Evolutionary conservation across 768 basidiomycete species (phyloP).

Genomic region (Infundibulicybe gibba): DNA sequence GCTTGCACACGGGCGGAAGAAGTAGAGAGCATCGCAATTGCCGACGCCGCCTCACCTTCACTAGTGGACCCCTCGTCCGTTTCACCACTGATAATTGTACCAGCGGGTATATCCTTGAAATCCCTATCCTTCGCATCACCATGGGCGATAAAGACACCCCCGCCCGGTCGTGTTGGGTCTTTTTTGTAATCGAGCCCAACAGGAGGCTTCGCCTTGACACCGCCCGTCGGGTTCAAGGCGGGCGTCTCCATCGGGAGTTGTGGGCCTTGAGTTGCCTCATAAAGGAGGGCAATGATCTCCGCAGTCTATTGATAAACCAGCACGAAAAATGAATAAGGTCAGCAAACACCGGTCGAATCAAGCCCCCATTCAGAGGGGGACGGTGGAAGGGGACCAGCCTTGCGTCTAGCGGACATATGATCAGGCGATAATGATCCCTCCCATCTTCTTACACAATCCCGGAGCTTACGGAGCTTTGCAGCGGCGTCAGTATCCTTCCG

Average conservation of each 20-base stretch:
- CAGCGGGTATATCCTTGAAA: slow-evolving; percentile 53
- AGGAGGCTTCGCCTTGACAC: slow-evolving; percentile 54
- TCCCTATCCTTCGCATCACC: slow-evolving; percentile 40
- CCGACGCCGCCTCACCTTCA: slow-evolving; percentile 22
- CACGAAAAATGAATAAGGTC: slow-evolving; percentile 3
- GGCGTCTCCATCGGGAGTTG: slow-evolving; percentile 51
- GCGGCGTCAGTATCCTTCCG: slow-evolving; percentile 75
- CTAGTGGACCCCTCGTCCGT: slow-evolving; percentile 48
- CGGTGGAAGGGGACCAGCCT: slow-evolving; percentile 47
- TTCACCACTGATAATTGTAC: slow-evolving; percentile 46
- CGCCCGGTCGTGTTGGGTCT: slow-evolving; percentile 80
- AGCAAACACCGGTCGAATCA: too few relatives aligned
- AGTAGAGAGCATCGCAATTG: slow-evolving; percentile 20
- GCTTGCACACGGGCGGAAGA: slow-evolving; percentile 14
- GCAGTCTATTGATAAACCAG: slow-evolving; percentile 58
- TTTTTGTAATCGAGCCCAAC: slow-evolving; percentile 67
- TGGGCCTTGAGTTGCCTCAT: slow-evolving; percentile 88
- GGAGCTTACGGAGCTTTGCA: slow-evolving; percentile 70
- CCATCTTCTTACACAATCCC: slow-evolving; percentile 86
- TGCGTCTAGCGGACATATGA: slow-evolving; percentile 92
- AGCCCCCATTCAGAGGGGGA: slow-evolving; percentile 4
- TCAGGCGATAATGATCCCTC: slow-evolving; percentile 84
- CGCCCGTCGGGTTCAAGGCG: slow-evolving; percentile 76
- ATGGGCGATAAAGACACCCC: slow-evolving; percentile 77
- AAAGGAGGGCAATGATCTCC: slow-evolving; percentile 88